Conservation (phyloP, 345 rosid genomes). For the Hibiscus trionum region DNA sequence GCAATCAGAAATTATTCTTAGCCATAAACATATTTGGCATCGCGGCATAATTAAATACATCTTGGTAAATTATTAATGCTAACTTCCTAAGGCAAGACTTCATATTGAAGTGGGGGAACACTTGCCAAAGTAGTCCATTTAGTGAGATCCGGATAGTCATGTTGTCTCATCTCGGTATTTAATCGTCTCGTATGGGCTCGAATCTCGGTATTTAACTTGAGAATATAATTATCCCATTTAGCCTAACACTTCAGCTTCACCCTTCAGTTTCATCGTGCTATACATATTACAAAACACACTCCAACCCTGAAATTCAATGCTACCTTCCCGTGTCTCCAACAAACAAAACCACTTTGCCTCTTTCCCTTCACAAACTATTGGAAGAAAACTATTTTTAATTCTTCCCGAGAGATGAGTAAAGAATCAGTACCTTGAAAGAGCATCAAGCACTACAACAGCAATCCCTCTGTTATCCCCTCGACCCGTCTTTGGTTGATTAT, state of each 20-base stretch:
- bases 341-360: background rate
- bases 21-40: background rate
- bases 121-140: background rate
- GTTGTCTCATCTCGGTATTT: no score
- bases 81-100: background rate
- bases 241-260: no score
- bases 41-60: background rate
- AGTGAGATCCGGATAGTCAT: no score
- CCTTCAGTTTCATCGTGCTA: background rate
- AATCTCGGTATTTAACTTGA: no score
- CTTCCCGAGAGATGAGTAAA: background rate
- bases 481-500: constrained; percentile 67
- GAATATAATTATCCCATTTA: no score
- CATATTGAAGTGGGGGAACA: background rate
- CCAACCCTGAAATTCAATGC: background rate
- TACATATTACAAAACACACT: background rate
- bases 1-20: background rate
- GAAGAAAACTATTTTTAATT: background rate
- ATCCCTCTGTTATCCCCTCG: constrained; percentile 68
- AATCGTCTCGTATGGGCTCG: no score
- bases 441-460: constrained; percentile 79
- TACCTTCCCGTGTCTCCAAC: background rate
- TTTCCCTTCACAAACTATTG: background rate
- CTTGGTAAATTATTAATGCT: background rate
- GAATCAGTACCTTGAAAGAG: constrained; percentile 47